Conservation (phyloP, 2,329 filamentous ascomycete genomes). For the Penicillium sp. region DNA sequence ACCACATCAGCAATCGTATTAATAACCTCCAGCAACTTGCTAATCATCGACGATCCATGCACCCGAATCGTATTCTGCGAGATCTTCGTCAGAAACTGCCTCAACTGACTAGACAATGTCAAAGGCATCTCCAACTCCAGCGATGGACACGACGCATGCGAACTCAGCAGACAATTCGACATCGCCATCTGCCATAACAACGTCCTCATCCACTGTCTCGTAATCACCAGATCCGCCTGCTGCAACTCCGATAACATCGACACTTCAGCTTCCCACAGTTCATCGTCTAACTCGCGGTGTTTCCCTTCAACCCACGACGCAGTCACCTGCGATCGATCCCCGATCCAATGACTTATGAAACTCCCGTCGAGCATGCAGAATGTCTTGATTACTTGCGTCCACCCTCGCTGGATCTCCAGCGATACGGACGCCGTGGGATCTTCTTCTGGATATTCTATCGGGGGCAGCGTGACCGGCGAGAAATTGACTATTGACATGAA, state of each 20-base stretch:
- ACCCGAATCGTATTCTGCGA: conserved; percentile 53
- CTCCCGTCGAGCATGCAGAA: conserved; percentile 48
- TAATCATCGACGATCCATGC: conserved; percentile 59
- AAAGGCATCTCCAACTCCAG: conserved; percentile 50
- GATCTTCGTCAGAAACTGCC: conserved; percentile 45
- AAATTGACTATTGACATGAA: conserved; percentile 58
- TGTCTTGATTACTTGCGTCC: conserved; percentile 48
- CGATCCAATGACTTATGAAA: conserved; percentile 50
- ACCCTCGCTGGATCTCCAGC: conserved; percentile 44
- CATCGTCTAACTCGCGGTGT: conserved; percentile 47
- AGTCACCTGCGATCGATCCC: conserved; percentile 39
- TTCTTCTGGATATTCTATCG: conserved; percentile 41
- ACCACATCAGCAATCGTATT: conserved; percentile 62
- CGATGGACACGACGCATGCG: conserved; percentile 25
- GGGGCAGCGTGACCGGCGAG: conserved; percentile 45
- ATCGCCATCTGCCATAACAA: conserved; percentile 54
- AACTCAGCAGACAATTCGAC: conserved; percentile 47
- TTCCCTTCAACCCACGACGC: conserved; percentile 50
- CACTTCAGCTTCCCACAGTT: conserved; percentile 40
- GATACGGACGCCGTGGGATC: conserved; percentile 33
- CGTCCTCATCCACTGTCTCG: conserved; percentile 53
- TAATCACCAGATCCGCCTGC: conserved; percentile 54
- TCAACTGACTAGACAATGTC: conserved; percentile 47
- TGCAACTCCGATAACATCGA: conserved; percentile 46
- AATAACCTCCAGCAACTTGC: conserved; percentile 63